phyloP scores from a whole-genome alignment of 2,329 filamentous ascomycete species.

The Colletotrichum shisoi region DNA sequence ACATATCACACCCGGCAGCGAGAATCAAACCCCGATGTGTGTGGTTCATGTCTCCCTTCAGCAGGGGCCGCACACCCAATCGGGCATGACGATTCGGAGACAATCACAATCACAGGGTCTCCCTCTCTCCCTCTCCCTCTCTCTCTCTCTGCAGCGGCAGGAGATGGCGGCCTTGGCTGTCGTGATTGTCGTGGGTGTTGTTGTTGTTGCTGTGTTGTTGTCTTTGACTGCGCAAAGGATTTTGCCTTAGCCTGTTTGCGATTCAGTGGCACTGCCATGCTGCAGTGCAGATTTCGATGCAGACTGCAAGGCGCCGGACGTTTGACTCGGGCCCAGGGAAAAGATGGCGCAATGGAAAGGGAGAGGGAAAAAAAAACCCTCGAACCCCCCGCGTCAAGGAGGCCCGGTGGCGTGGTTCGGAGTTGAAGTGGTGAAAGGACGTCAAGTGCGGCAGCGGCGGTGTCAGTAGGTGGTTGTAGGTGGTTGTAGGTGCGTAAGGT shows the following conservation, averaged over 20 bases:
- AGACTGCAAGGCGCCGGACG: constrained; percentile 30
- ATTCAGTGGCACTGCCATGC: constrained; percentile 26
- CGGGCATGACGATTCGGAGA: constrained; percentile 22
- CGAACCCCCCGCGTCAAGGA: constrained; percentile 35
- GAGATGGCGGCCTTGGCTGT: no score
- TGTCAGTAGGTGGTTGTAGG: no score
- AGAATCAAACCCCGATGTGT: background rate
- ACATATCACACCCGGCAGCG: background rate
- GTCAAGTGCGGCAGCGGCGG: background rate
- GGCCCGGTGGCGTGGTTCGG: constrained; percentile 37
- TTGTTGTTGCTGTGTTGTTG: constrained; percentile 2
- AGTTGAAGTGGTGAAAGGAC: constrained; percentile 26
- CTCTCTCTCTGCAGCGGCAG: no score
- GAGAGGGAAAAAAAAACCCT: constrained; percentile 28
- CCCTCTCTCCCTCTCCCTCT: no score
- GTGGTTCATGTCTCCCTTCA: background rate
- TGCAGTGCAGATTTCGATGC: constrained; percentile 21
- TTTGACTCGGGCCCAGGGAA: constrained; percentile 33
- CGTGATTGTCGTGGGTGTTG: no score
- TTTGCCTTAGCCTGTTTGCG: constrained; percentile 23
- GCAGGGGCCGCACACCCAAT: constrained; percentile 15
- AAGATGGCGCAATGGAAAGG: constrained; percentile 29
- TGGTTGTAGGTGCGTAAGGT: background rate
- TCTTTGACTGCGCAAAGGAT: constrained; percentile 6
- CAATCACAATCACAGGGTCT: background rate